Base-by-base conservation (phyloP, 73 alveolate species). In the Paramecium biaurelia region DNA sequence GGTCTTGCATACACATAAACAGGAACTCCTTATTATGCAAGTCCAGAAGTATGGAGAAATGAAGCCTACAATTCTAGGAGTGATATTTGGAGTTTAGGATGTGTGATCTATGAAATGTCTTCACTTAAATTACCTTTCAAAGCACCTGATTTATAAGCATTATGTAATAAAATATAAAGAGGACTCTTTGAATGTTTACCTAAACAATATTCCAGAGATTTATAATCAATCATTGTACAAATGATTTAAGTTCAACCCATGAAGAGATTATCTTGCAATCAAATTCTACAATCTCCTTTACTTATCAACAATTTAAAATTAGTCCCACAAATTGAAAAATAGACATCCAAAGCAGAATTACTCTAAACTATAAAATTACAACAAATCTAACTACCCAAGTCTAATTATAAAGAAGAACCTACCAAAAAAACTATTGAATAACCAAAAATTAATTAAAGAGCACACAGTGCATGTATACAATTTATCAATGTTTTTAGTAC, bases 1-100 rank as follows among this genome's bases (percentile, higher is more conserved):
- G 94, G 94, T 7, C 30, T 89, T 58, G 92, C 87, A 9, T 89
- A 89, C 82, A 97, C 99, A 35, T 94, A 97, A 92, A 97, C 99
- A 14, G 98, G 98, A 68, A 95, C 98, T 7, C 98, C 98, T 14
- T 95, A 95, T 90, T 95, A 95, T 94, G 98, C 98, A 4, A 86
- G 96, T 63, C 98, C 98, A 23, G 99, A 98, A 85, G 99, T 98
- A 0, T 98, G 99, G 99, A 96, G 95, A 86, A 99, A 98, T 93
- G 89, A 96, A 76, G 99, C 99, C 34, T 98, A 98, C 90, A 99
- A 96, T 76, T 92, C 95, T 11, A 95, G 93, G 94, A 96, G 99
- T 92, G 99, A 98, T 94, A 95, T 98, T 23, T 98, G 99, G 99
- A 94, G 98, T 6, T 86, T 98, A 23, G 99, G 99, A 15, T 97